These are phyloP conservation scores for Fusarium humuli DNA, from an alignment of 2,329 filamentous ascomycete genomes.

Conservation along the genomic window DNA sequence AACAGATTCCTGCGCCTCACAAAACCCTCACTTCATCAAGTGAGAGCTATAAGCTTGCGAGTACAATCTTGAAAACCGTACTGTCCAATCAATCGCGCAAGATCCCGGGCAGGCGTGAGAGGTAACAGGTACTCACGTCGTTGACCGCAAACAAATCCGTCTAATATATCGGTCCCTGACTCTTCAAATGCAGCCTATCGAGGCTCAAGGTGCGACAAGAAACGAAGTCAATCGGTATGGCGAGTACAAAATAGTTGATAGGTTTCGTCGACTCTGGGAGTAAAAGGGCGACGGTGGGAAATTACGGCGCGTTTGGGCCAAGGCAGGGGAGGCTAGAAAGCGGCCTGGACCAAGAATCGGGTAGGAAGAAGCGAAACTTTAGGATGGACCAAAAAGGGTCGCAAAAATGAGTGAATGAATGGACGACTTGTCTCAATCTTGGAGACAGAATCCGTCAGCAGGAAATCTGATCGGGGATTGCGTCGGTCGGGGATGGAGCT, in stretches of 20 bases:
- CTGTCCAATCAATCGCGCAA: conserved; percentile 20
- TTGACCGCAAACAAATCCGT: conserved; percentile 37
- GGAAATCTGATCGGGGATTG: conserved; percentile 42
- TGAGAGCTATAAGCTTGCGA: not conserved
- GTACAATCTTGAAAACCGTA: not conserved
- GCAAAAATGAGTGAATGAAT: conserved; percentile 27
- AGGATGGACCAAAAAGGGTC: conserved; percentile 18
- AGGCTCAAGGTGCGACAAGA: conserved; percentile 38
- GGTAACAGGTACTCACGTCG: conserved; percentile 43
- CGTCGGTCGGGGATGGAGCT: conserved; percentile 48
- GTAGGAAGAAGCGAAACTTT: conserved; percentile 30
- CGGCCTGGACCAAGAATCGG: conserved; percentile 27
- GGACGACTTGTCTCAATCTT: conserved; percentile 27
- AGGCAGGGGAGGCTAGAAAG: conserved; percentile 35
- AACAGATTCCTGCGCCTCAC: not conserved
- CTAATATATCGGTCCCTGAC: conserved; percentile 44
- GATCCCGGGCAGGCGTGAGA: conserved; percentile 23
- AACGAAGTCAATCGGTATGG: conserved; percentile 32
- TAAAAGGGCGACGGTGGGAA: conserved; percentile 37
- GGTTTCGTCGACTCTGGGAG: conserved; percentile 22
- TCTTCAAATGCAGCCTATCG: conserved; percentile 44
- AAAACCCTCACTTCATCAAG: not conserved
- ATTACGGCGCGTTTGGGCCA: conserved; percentile 40
- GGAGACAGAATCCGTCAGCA: conserved; percentile 38
- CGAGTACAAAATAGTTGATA: conserved; percentile 25